A percentile compares a stretch with the other conserved stretches of the same genome.
phyloP scores from a whole-genome alignment of 2,329 filamentous ascomycete species.

The Byssoonygena ceratinophila region DNA sequence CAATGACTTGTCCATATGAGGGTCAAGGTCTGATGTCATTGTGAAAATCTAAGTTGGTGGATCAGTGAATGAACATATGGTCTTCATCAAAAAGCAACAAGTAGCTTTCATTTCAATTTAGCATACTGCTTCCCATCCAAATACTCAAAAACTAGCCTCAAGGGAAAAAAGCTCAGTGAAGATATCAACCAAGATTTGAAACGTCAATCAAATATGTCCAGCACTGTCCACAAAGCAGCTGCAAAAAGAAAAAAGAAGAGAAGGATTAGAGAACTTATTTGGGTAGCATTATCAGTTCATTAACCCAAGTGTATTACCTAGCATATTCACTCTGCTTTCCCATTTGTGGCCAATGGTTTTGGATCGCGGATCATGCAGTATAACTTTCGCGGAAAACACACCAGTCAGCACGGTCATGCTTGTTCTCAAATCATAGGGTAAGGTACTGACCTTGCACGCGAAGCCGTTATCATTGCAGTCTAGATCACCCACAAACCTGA shows the following conservation, averaged over 20 bases:
- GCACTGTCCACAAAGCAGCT: no score
- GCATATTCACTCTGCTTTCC: background rate
- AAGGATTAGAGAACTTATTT: slow-evolving; percentile 1
- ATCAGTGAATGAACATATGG: no score
- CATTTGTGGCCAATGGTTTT: background rate
- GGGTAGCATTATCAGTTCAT: background rate
- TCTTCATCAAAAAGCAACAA: no score
- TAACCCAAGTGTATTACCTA: no score
- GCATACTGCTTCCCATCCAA: background rate
- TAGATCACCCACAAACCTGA: slow-evolving; percentile 58
- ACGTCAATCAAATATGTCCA: no score
- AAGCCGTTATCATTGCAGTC: slow-evolving; percentile 48
- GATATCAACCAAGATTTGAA: no score
- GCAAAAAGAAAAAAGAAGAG: no score
- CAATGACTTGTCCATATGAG: no score
- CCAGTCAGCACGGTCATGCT: background rate
- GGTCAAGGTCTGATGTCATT: no score
- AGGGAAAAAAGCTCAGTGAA: no score
- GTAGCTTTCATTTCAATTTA: background rate
- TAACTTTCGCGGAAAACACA: slow-evolving; percentile 7
- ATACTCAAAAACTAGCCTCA: no score
- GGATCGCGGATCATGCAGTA: slow-evolving; percentile 18
- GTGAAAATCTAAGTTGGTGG: no score
- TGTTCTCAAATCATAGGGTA: background rate
- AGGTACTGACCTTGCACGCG: slow-evolving; percentile 38